Conservation (phyloP, 257 asterid species). For the Eucommia ulmoides region DNA sequence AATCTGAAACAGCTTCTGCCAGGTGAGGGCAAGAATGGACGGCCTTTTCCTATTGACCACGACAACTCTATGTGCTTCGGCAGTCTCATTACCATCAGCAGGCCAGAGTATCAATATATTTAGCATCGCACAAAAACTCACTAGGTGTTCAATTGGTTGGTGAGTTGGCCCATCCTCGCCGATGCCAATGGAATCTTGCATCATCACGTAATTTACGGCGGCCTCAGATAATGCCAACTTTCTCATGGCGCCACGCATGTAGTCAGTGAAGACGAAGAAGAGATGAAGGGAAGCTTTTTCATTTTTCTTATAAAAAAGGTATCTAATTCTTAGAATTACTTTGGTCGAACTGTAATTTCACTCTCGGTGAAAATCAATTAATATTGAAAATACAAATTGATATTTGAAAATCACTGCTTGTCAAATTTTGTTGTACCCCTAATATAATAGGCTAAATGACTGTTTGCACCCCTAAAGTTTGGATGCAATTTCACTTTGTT, state of each 20-base stretch:
- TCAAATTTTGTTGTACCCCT: too few relatives aligned
- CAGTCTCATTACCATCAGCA: conserved; percentile 80
- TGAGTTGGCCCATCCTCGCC: conserved; percentile 90
- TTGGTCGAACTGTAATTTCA: too few relatives aligned
- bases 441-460: too few relatives aligned
- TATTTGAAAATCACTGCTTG: too few relatives aligned
- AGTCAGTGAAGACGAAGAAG: conserved; percentile 73
- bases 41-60: neutral
- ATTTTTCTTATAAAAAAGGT: too few relatives aligned
- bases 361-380: too few relatives aligned
- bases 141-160: conserved; percentile 72
- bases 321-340: too few relatives aligned
- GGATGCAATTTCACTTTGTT: too few relatives aligned
- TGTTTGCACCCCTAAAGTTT: too few relatives aligned
- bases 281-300: too few relatives aligned
- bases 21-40: conserved; percentile 42
- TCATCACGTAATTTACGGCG: conserved; percentile 72
- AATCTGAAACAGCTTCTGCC: conserved; percentile 67
- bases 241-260: conserved; percentile 71
- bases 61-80: conserved; percentile 29
- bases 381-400: too few relatives aligned
- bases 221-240: conserved; percentile 56
- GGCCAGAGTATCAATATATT: conserved; percentile 72
- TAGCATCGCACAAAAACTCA: conserved; percentile 81
- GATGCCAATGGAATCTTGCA: conserved; percentile 77